Percentiles rank a stretch among this genome's conserved stretches.
Evolutionary conservation across 257 asterid genomes (phyloP).

Genomic region (Solanum neorickii): DNA sequence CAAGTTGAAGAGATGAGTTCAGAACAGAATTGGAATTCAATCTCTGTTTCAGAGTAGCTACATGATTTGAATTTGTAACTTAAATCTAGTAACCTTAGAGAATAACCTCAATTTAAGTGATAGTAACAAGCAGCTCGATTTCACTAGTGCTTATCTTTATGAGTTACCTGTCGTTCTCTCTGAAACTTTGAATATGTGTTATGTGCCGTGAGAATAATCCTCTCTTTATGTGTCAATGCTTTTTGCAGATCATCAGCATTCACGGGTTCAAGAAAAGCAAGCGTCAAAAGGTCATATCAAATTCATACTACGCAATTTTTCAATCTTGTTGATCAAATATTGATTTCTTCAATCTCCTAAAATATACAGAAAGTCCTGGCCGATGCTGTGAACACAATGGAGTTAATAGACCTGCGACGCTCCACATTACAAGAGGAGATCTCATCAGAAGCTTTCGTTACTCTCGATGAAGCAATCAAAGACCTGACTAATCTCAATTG

Average conservation of each 20-base stretch:
- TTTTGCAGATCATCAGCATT: constrained; percentile 16
- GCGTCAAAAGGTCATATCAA: constrained; percentile 9
- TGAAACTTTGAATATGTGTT: not conserved
- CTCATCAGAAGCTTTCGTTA: constrained; percentile 29
- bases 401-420: constrained; percentile 40
- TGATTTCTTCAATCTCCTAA: not conserved
- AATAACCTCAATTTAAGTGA: not conserved
- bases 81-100: not conserved
- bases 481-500: constrained; percentile 49
- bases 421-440: constrained; percentile 35
- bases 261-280: constrained; percentile 17
- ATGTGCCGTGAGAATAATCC: not conserved
- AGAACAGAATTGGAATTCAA: not conserved
- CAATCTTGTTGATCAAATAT: not conserved
- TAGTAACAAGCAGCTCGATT: not conserved
- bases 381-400: constrained; percentile 34
- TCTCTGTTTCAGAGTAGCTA: not conserved
- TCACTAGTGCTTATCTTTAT: not conserved
- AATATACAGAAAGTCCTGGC: constrained; percentile 17
- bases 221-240: not conserved
- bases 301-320: not conserved
- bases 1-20: not conserved
- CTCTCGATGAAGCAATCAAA: constrained; percentile 29
- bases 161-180: not conserved
- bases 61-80: not conserved